phyloP scores from a whole-genome alignment of 1,284 basidiomycete genomes.

The Irpex lacteus region DNA sequence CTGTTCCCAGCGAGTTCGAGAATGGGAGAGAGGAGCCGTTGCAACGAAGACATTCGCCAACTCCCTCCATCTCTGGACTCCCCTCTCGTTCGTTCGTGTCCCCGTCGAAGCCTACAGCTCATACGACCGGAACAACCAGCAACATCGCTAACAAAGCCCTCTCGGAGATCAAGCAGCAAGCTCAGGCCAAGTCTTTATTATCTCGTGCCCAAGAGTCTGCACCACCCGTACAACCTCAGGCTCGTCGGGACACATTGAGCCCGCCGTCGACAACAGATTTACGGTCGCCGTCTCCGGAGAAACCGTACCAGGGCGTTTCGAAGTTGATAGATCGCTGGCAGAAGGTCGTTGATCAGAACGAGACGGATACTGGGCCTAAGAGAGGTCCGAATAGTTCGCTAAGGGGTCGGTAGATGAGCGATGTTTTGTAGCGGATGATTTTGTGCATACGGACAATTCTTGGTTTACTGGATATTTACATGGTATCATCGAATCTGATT shows the following conservation, averaged over 20 bases:
- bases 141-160: background rate
- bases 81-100: background rate
- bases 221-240: slow-evolving; percentile 2
- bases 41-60: slow-evolving; percentile 26
- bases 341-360: slow-evolving; percentile 65
- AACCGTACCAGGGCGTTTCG: slow-evolving; percentile 76
- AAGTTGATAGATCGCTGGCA: slow-evolving; percentile 84
- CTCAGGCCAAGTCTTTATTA: background rate
- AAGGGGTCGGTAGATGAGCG: slow-evolving; percentile 5
- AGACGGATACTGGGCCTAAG: slow-evolving; percentile 17
- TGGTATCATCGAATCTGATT: background rate
- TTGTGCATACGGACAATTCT: background rate
- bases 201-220: slow-evolving; percentile 22
- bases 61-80: slow-evolving; percentile 8
- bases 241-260: background rate
- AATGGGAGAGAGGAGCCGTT: slow-evolving; percentile 19
- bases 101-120: background rate
- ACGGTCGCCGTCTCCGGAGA: slow-evolving; percentile 64
- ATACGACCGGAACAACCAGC: background rate
- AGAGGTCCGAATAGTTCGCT: slow-evolving; percentile 1
- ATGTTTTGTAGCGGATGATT: background rate
- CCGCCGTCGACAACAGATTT: slow-evolving; percentile 18
- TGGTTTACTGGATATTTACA: background rate
- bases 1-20: slow-evolving; percentile 24
- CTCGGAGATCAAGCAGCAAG: slow-evolving; percentile 1